Evolutionary conservation across 208 protist species (phyloP).

Genomic region (Leptomonas seymouri): DNA sequence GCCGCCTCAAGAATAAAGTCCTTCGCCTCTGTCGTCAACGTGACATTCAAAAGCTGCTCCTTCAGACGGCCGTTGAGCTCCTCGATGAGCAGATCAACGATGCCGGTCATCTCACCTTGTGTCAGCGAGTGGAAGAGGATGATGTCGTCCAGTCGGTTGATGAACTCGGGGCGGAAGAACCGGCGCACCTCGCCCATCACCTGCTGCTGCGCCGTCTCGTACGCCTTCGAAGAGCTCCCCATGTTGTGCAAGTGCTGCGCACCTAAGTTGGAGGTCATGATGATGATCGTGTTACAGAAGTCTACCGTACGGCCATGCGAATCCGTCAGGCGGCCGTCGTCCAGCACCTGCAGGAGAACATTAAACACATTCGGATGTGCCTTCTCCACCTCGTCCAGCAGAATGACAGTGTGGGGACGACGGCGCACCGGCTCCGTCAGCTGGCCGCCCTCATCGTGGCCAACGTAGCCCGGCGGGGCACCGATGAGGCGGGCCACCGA

Average conservation of each 20-base stretch:
- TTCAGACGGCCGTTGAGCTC: conserved; percentile 75
- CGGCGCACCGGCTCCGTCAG: conserved; percentile 98
- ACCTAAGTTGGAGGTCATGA: conserved; percentile 98
- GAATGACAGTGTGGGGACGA: conserved; percentile 97
- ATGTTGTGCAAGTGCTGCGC: conserved; percentile 76
- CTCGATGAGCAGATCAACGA: conserved; percentile 93
- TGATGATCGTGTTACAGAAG: conserved; percentile 98
- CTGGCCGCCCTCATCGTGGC: conserved; percentile 98
- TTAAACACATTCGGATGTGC: conserved; percentile 97
- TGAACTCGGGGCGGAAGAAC: conserved; percentile 97
- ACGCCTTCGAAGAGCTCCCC: conserved; percentile 43
- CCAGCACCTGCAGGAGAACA: conserved; percentile 98
- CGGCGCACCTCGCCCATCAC: conserved; percentile 92
- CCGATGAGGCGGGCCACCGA: conserved; percentile 97
- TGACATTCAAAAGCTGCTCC: conserved; percentile 61
- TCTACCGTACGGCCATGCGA: conserved; percentile 96
- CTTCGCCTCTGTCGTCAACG: conserved; percentile 63
- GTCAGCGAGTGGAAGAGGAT: conserved; percentile 96
- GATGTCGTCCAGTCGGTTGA: conserved; percentile 99
- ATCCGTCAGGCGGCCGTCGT: conserved; percentile 99
- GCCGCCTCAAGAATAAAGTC: conserved; percentile 65
- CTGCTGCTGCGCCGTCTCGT: conserved; percentile 47
- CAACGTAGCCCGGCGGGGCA: conserved; percentile 98
- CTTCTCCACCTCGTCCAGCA: conserved; percentile 99
- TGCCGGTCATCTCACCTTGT: conserved; percentile 77